phyloP scores from a whole-genome alignment of 148 eudicot genomes.

The Dianthus caryophyllus region DNA sequence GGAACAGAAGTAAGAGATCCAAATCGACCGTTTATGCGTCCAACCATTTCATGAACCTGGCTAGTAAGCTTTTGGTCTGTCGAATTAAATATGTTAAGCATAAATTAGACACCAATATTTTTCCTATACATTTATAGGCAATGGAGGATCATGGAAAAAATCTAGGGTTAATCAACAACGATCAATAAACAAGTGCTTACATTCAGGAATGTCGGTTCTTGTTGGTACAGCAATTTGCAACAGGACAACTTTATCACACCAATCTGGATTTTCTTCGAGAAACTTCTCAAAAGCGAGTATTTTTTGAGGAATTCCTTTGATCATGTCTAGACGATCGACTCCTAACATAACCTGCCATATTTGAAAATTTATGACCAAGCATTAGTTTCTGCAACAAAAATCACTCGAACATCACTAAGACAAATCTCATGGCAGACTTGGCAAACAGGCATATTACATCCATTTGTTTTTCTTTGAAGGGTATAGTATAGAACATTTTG shows the following conservation, averaged over 20 bases:
- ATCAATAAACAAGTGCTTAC: slow-evolving; percentile 32
- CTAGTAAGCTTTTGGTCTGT: slow-evolving; percentile 77
- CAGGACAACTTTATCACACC: slow-evolving; percentile 83
- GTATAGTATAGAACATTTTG: too few species aligned
- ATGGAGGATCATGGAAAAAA: not conserved
- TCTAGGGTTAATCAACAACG: not conserved
- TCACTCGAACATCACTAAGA: not conserved
- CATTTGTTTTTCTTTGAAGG: too few species aligned
- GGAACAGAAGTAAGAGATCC: slow-evolving; percentile 75
- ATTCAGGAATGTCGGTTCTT: slow-evolving; percentile 88
- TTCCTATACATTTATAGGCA: not conserved
- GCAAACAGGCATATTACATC: too few species aligned
- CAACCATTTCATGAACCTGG: slow-evolving; percentile 91
- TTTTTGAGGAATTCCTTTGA: slow-evolving; percentile 97
- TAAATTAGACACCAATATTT: not conserved
- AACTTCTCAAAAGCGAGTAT: slow-evolving; percentile 91
- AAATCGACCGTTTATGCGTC: slow-evolving; percentile 82
- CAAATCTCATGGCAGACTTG: too few species aligned
- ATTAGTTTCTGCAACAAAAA: not conserved
- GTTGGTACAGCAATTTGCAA: slow-evolving; percentile 93
- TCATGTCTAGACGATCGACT: slow-evolving; percentile 96
- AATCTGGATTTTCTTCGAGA: slow-evolving; percentile 72
- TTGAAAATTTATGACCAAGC: not conserved
- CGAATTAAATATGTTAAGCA: not conserved
- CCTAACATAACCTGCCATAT: slow-evolving; percentile 80